A percentile compares a stretch with the other conserved stretches of the same genome.
These are phyloP conservation scores for Casuarina glauca DNA, from an alignment of 306 rosid species.

Conservation along the genomic window DNA sequence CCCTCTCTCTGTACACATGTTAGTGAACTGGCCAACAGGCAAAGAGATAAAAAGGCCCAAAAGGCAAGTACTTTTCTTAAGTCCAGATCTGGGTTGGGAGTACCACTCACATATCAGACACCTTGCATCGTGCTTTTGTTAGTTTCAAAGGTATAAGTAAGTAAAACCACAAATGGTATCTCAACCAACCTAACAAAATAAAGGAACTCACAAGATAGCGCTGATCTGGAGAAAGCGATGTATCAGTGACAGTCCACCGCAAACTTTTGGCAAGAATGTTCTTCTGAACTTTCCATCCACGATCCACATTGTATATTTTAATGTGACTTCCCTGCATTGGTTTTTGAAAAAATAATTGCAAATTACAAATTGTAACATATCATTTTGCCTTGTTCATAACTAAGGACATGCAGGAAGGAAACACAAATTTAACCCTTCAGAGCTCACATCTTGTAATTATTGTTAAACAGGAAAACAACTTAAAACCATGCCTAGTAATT, in stretches of 20 bases:
- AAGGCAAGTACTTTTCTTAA: neutral
- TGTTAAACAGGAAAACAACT: slow-evolving; percentile 12
- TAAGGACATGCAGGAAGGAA: neutral
- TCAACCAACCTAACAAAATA: neutral
- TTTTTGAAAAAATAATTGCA: neutral
- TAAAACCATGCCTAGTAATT: slow-evolving; percentile 4
- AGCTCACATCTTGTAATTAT: slow-evolving; percentile 2
- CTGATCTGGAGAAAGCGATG: slow-evolving; percentile 86
- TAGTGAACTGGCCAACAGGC: neutral
- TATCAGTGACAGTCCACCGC: slow-evolving; percentile 93
- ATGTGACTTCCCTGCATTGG: slow-evolving; percentile 71
- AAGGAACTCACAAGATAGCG: slow-evolving; percentile 67
- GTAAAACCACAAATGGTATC: neutral
- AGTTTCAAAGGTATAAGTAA: neutral
- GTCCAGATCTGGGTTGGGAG: neutral
- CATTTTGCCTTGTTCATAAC: neutral
- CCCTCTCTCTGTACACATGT: neutral
- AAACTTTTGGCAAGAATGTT: slow-evolving; percentile 74
- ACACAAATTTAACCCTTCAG: neutral
- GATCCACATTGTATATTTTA: slow-evolving; percentile 79
- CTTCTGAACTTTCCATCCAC: slow-evolving; percentile 80
- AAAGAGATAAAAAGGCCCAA: neutral
- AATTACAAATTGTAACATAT: neutral
- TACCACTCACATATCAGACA: neutral
- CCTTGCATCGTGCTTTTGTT: neutral